Conservation (phyloP, 2,329 filamentous ascomycete species). For the Colletotrichum paranaense region DNA sequence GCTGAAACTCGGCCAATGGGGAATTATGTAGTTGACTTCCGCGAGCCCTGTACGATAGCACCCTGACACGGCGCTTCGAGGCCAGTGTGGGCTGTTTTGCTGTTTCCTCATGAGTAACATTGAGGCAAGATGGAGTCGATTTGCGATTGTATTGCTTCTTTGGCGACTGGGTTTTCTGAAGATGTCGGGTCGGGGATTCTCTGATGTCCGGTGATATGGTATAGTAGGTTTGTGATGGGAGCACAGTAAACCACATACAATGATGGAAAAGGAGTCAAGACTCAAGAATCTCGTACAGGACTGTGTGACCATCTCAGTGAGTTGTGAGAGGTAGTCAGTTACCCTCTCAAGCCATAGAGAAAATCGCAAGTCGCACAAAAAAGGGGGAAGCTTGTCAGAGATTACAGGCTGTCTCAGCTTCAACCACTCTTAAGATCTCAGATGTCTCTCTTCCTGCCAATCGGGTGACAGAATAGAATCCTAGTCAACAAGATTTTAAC, state of each 20-base stretch:
- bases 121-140: background rate
- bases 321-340: too few relatives aligned
- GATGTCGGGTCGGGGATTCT: too few relatives aligned
- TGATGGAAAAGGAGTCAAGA: too few relatives aligned
- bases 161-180: background rate
- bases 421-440: background rate
- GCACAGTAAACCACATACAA: too few relatives aligned
- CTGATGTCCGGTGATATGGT: too few relatives aligned
- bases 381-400: background rate
- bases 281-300: background rate
- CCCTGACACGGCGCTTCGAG: background rate
- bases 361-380: background rate
- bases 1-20: slow-evolving; percentile 19
- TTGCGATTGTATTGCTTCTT: background rate
- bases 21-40: background rate
- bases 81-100: background rate
- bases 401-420: background rate
- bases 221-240: background rate
- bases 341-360: background rate
- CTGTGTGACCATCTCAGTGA: background rate
- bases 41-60: background rate
- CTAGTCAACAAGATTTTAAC: too few relatives aligned
- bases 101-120: background rate
- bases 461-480: too few relatives aligned
- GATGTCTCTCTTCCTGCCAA: background rate